These are phyloP conservation scores for Saccharomycopsis capsularis DNA, from an alignment of 805 yeast genomes.

Conservation along the genomic window DNA sequence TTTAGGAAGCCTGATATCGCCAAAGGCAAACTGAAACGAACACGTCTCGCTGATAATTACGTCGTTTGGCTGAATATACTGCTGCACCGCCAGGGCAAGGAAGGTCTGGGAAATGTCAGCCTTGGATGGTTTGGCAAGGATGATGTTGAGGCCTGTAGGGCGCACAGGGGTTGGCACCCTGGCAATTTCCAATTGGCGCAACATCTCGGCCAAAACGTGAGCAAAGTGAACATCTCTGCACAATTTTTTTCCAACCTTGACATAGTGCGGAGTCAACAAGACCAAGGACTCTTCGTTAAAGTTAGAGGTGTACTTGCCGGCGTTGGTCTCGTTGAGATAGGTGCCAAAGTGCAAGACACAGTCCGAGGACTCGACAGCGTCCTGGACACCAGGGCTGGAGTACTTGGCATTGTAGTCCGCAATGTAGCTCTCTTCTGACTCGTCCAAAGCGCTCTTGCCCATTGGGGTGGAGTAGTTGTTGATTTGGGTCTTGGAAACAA, in stretches of 20 bases:
- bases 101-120: slow-evolving; percentile 43
- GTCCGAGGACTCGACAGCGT: slow-evolving; percentile 52
- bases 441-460: slow-evolving; percentile 73
- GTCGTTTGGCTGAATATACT: slow-evolving; percentile 54
- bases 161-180: slow-evolving; percentile 22
- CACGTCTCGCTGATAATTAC: slow-evolving; percentile 78
- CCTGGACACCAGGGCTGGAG: slow-evolving; percentile 41
- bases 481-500: slow-evolving; percentile 43
- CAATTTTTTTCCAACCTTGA: slow-evolving; percentile 38
- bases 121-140: slow-evolving; percentile 25
- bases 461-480: slow-evolving; percentile 54
- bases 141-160: slow-evolving; percentile 24
- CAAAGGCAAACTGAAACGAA: slow-evolving; percentile 69
- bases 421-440: slow-evolving; percentile 51
- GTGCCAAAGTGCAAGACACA: slow-evolving; percentile 66
- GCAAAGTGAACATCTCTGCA: slow-evolving; percentile 41
- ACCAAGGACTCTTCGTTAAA: slow-evolving; percentile 39
- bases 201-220: slow-evolving; percentile 42
- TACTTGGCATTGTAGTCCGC: slow-evolving; percentile 69
- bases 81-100: slow-evolving; percentile 36
- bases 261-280: slow-evolving; percentile 46
- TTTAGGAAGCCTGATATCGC: slow-evolving; percentile 57
- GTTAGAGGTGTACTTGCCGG: slow-evolving; percentile 54
- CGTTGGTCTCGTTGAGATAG: slow-evolving; percentile 57
- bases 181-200: slow-evolving; percentile 31